phyloP scores from a whole-genome alignment of 2,329 filamentous ascomycete genomes.

The Fusarium pseudonygamai region DNA sequence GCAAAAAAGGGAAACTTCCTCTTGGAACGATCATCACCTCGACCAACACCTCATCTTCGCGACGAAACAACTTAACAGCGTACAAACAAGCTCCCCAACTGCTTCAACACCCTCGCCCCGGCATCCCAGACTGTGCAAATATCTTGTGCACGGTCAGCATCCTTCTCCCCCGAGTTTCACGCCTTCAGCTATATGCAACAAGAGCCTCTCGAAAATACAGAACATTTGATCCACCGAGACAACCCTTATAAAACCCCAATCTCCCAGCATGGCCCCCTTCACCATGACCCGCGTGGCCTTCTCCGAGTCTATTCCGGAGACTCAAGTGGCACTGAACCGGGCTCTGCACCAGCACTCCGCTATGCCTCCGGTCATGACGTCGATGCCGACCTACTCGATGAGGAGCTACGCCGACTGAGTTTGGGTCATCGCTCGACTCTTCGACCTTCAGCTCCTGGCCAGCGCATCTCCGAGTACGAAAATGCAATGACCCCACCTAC shows the following conservation, averaged over 20 bases:
- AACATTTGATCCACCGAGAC: conserved; percentile 52
- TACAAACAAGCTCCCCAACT: conserved; percentile 1
- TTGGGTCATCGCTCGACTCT: conserved; percentile 43
- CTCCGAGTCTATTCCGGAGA: conserved; percentile 46
- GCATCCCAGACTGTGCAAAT: conserved; percentile 60
- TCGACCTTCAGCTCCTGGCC: conserved; percentile 53
- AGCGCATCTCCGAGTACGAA: conserved; percentile 69
- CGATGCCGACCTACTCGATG: conserved; percentile 57
- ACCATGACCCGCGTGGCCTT: conserved; percentile 54
- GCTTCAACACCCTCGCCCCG: conserved; percentile 5
- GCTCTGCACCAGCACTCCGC: conserved; percentile 44
- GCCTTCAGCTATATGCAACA: conserved; percentile 71
- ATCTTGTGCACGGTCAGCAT: conserved; percentile 60
- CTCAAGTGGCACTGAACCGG: conserved; percentile 51
- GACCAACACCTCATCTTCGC: conserved; percentile 19
- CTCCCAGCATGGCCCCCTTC: conserved; percentile 67
- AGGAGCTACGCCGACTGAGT: conserved; percentile 64
- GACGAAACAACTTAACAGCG: conserved; percentile 31
- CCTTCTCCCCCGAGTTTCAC: conserved; percentile 45
- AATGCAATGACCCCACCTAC: conserved; percentile 62
- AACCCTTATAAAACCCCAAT: conserved; percentile 46
- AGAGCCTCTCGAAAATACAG: conserved; percentile 61
- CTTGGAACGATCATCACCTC: conserved; percentile 31
- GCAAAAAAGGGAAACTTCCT: conserved; percentile 37
- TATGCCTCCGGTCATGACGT: conserved; percentile 46